Percentiles rank a stretch among this genome's conserved stretches.
These are phyloP conservation scores for Candida taoyuanica DNA, from an alignment of 805 yeast species.

Conservation along the genomic window DNA sequence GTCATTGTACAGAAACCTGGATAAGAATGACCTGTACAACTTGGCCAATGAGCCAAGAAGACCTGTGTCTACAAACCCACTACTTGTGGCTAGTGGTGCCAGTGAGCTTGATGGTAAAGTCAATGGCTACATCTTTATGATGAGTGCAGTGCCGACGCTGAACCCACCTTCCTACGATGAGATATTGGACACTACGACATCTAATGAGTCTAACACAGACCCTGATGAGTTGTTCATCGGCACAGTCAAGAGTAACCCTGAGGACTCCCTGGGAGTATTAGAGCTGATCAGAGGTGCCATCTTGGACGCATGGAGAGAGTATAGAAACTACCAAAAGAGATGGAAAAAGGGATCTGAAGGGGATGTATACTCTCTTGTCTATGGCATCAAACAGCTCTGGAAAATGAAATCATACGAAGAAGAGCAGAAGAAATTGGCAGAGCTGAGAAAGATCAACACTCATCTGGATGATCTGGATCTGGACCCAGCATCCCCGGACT, in stretches of 20 bases:
- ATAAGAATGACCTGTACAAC: conserved; percentile 53
- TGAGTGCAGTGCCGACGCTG: conserved; percentile 60
- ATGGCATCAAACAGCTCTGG: conserved; percentile 57
- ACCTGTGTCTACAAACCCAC: conserved; percentile 60
- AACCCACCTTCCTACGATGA: conserved; percentile 55
- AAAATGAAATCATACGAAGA: conserved; percentile 32
- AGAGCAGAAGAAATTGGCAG: conserved; percentile 28
- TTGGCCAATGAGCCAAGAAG: conserved; percentile 58
- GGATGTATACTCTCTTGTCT: conserved; percentile 58
- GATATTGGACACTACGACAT: conserved; percentile 13
- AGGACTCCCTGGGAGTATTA: conserved; percentile 23
- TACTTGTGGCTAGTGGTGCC: conserved; percentile 74
- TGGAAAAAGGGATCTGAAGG: conserved; percentile 66
- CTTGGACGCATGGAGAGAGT: conserved; percentile 73
- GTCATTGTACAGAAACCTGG: conserved; percentile 58
- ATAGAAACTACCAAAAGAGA: conserved; percentile 44
- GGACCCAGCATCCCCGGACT: conserved; percentile 34
- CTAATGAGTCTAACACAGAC: conserved; percentile 5
- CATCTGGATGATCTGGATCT: conserved; percentile 30
- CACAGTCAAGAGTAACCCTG: conserved; percentile 15
- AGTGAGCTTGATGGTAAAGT: conserved; percentile 70
- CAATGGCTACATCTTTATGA: conserved; percentile 70
- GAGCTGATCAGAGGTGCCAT: conserved; percentile 51
- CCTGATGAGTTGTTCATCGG: conserved; percentile 12
- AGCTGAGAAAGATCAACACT: conserved; percentile 28